These are phyloP conservation scores for Perilla frutescens DNA, from an alignment of 257 asterid species.

Conservation along the genomic window DNA sequence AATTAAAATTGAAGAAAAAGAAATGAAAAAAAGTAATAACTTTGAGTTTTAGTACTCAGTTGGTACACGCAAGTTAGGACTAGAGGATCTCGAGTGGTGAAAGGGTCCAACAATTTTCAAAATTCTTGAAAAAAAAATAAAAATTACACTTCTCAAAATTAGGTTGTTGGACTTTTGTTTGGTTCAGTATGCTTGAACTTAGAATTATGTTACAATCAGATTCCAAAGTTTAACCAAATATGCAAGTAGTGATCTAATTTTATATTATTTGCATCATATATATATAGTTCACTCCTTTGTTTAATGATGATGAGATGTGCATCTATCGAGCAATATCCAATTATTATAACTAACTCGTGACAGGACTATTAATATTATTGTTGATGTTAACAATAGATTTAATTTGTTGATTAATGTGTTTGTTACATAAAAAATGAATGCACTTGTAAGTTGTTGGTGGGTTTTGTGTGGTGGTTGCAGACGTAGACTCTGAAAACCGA, in stretches of 20 bases:
- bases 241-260: too few species aligned
- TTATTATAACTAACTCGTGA: background rate
- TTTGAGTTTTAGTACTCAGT: too few species aligned
- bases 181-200: too few species aligned
- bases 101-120: background rate
- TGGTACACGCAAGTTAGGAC: too few species aligned
- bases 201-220: too few species aligned
- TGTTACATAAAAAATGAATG: background rate
- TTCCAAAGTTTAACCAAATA: too few species aligned
- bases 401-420: background rate
- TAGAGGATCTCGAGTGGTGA: too few species aligned
- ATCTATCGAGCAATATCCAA: background rate
- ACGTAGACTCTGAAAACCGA: slow-evolving; percentile 2
- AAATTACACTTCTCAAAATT: background rate
- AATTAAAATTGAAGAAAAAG: too few species aligned
- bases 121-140: background rate
- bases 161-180: background rate
- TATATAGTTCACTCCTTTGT: too few species aligned
- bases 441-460: background rate
- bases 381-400: background rate
- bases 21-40: too few species aligned
- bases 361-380: background rate
- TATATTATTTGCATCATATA: too few species aligned
- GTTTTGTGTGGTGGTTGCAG: background rate
- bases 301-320: background rate